phyloP scores from a whole-genome alignment of 2,329 filamentous ascomycete genomes.

The Cercospora citrullina region DNA sequence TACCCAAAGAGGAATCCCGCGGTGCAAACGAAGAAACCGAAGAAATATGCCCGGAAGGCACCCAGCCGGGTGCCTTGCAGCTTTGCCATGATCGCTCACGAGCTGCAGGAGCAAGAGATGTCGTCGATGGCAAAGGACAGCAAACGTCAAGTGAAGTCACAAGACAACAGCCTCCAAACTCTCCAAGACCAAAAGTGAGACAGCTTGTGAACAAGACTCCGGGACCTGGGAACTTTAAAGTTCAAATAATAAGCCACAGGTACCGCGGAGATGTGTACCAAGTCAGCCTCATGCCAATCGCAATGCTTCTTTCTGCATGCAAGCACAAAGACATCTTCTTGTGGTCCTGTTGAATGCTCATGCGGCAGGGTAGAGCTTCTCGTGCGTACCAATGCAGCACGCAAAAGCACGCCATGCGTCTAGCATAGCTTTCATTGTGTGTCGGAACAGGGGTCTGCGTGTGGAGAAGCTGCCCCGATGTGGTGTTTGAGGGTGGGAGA shows the following conservation, averaged over 20 bases:
- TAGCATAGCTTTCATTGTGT: neutral
- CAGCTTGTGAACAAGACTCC: neutral
- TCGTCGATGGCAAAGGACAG: neutral
- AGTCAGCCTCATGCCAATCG: neutral
- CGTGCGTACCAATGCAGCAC: constrained; percentile 3
- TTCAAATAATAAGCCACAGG: neutral
- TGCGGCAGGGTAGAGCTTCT: neutral
- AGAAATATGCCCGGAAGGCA: constrained; percentile 30
- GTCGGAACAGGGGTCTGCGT: neutral
- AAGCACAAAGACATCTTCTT: neutral
- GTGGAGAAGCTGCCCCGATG: neutral
- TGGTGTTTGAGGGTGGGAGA: neutral
- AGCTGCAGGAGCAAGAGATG: neutral
- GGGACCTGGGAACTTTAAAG: neutral
- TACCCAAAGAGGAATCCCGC: constrained; percentile 42
- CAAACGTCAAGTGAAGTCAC: constrained; percentile 1
- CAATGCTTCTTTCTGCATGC: neutral
- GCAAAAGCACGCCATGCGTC: constrained; percentile 15
- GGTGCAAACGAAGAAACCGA: constrained; percentile 31
- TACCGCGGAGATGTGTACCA: neutral
- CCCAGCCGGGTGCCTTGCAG: constrained; percentile 28
- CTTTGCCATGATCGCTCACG: constrained; percentile 24
- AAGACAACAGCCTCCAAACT: neutral
- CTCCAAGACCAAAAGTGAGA: neutral
- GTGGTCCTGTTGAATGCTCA: neutral